phyloP scores from a whole-genome alignment of 176 grass and related monocot species.

The Ensete glaucum region DNA sequence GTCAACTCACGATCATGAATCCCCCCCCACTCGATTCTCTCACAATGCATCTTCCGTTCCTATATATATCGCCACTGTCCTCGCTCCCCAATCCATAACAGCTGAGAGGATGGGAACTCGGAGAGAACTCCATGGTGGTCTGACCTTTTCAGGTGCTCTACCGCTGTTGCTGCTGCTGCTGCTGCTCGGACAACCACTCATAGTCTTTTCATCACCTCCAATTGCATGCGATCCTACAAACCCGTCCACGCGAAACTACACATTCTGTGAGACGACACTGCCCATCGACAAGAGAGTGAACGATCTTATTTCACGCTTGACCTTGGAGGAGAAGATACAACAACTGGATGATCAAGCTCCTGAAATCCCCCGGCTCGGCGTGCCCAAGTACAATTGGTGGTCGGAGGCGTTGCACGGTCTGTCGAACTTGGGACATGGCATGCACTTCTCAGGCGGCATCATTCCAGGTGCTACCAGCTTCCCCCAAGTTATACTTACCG shows the following conservation, averaged over 20 bases:
- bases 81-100: neutral
- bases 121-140: constrained; percentile 1
- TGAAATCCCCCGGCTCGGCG: constrained; percentile 44
- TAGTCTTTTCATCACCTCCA: constrained; percentile 35
- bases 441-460: constrained; percentile 45
- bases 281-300: constrained; percentile 39
- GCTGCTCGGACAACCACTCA: neutral
- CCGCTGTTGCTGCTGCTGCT: neutral
- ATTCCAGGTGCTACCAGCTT: constrained; percentile 61
- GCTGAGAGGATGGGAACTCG: constrained; percentile 34
- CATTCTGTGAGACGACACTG: constrained; percentile 50
- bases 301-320: constrained; percentile 55
- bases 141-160: neutral
- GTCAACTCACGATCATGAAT: neutral
- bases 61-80: neutral
- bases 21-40: too few species aligned
- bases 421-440: constrained; percentile 48
- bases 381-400: constrained; percentile 97
- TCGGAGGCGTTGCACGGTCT: constrained; percentile 87
- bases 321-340: constrained; percentile 72
- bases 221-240: constrained; percentile 58
- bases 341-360: constrained; percentile 69
- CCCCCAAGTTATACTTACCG: constrained; percentile 85
- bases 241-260: constrained; percentile 17
- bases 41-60: too few species aligned